phyloP scores from a whole-genome alignment of 2,329 filamentous ascomycete genomes.

The Sphaerulina populicola region DNA sequence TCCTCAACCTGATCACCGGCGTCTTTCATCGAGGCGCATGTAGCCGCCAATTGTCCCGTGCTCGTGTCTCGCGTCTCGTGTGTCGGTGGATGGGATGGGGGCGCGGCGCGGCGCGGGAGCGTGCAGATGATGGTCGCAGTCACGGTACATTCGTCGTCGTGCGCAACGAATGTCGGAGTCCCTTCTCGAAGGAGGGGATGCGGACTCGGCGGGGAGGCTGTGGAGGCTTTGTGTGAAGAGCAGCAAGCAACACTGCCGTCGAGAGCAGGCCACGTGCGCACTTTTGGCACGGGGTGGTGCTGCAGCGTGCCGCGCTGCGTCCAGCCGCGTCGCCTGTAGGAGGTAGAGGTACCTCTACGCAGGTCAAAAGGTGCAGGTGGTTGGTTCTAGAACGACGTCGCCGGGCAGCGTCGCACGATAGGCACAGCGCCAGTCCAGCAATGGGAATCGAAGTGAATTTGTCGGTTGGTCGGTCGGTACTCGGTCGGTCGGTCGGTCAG shows the following conservation, averaged over 20 bases:
- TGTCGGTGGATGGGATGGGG: conserved; percentile 9
- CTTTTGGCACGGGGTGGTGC: not conserved
- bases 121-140: conserved; percentile 1
- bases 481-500: not conserved
- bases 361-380: too few relatives aligned
- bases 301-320: conserved; percentile 1
- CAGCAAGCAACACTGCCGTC: conserved; percentile 9
- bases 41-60: conserved; percentile 14
- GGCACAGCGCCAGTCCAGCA: not conserved
- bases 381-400: not conserved
- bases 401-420: not conserved
- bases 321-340: not conserved
- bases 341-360: too few relatives aligned
- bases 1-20: conserved; percentile 29
- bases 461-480: not conserved
- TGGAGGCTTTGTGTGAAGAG: conserved; percentile 4
- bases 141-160: not conserved
- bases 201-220: conserved; percentile 2
- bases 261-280: conserved; percentile 10
- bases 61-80: conserved; percentile 13
- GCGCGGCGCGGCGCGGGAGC: not conserved
- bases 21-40: conserved; percentile 37
- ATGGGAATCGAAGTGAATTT: not conserved
- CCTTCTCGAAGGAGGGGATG: not conserved
- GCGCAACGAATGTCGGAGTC: not conserved